A percentile compares a stretch with the other conserved stretches of the same genome.
Evolutionary conservation across 139 green algal genomes (phyloP).

Genomic region (Picochlorum sp.): DNA sequence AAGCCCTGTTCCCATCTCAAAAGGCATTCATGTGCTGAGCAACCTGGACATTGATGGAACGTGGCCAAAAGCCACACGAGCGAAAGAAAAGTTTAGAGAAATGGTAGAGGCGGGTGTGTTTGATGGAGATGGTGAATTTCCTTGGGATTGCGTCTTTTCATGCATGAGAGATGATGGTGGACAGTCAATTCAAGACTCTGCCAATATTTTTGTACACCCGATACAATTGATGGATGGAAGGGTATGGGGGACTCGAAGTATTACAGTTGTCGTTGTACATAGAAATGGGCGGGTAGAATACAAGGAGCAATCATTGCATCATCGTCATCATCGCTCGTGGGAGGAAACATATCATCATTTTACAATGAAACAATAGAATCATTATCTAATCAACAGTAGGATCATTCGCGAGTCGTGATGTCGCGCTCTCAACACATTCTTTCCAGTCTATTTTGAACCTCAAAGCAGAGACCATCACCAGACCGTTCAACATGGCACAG

Average conservation of each 20-base stretch:
- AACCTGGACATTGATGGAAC: conserved; percentile 11
- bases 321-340: background rate
- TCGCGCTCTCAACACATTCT: background rate
- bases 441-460: conserved; percentile 2
- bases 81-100: background rate
- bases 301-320: conserved; percentile 11
- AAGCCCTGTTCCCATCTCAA: background rate
- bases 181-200: conserved; percentile 8
- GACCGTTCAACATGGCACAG: background rate
- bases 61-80: conserved; percentile 22
- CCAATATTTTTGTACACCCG: conserved; percentile 12
- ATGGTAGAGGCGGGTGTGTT: background rate
- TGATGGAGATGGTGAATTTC: background rate
- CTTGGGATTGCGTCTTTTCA: no score
- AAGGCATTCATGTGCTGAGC: conserved; percentile 20
- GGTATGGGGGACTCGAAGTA: conserved; percentile 19
- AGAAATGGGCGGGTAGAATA: conserved; percentile 18
- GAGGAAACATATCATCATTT: no score
- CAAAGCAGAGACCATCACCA: background rate
- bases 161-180: no score
- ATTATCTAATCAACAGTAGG: no score
- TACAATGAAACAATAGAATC: no score
- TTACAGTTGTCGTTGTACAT: conserved; percentile 17
- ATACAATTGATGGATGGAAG: background rate
- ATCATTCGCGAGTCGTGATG: background rate